Evolutionary conservation across 1,284 basidiomycete species (phyloP).

Genomic region (Ustilago shanxiensis): DNA sequence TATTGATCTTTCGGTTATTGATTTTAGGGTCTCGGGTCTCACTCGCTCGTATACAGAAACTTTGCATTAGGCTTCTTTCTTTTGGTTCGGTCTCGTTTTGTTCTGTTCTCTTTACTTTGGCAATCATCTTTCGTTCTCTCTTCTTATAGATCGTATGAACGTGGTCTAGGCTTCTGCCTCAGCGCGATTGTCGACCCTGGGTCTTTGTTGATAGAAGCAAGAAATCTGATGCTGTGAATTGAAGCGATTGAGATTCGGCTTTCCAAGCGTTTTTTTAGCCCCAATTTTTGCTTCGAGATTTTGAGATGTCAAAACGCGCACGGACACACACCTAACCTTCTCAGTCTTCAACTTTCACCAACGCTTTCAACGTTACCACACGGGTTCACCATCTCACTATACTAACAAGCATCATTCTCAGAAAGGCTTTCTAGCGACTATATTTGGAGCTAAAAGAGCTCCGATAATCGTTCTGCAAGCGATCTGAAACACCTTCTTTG

Average conservation of each 20-base stretch:
- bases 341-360: background rate
- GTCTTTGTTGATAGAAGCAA: too few relatives aligned
- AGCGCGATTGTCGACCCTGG: too few relatives aligned
- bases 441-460: too few relatives aligned
- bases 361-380: too few relatives aligned
- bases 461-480: too few relatives aligned
- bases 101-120: constrained; percentile 1
- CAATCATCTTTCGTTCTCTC: constrained; percentile 2
- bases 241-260: background rate
- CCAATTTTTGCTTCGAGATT: background rate
- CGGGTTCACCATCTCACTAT: too few relatives aligned
- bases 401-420: too few relatives aligned
- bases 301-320: constrained; percentile 4
- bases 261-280: too few relatives aligned
- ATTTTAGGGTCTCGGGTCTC: background rate
- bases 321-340: background rate
- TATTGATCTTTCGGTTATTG: constrained; percentile 24
- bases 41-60: background rate
- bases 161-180: background rate
- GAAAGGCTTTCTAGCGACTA: too few relatives aligned
- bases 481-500: too few relatives aligned
- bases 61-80: background rate
- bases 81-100: background rate
- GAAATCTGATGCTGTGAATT: background rate
- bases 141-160: background rate